Percentiles rank a stretch among this genome's conserved stretches.
These are phyloP conservation scores for Cenchrus purpureus DNA, from an alignment of 176 grass and related monocot species.

Conservation along the genomic window DNA sequence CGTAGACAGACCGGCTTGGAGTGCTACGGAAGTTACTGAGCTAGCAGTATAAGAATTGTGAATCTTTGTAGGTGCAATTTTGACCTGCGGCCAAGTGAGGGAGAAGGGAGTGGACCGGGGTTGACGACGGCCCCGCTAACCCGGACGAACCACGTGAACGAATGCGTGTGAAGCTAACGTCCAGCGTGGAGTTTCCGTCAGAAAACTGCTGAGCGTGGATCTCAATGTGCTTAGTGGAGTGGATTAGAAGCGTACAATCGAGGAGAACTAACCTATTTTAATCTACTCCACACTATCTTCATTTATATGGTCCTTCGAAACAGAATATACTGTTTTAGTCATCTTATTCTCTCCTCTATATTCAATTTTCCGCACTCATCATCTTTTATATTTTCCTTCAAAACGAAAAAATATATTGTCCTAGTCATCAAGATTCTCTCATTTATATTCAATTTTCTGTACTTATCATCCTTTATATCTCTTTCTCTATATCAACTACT, in stretches of 20 bases:
- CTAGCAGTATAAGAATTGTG: not conserved
- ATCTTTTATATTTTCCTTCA: no score
- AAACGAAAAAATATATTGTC: no score
- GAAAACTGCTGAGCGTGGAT: constrained; percentile 28
- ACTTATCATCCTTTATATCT: no score
- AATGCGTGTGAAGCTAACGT: not conserved
- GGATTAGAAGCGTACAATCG: not conserved
- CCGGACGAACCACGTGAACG: constrained; percentile 16
- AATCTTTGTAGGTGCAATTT: not conserved
- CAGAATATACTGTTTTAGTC: no score
- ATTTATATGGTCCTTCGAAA: no score
- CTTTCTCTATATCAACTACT: no score
- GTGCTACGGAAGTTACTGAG: constrained; percentile 16
- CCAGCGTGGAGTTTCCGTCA: constrained; percentile 26
- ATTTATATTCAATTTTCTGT: no score
- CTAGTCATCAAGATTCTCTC: no score
- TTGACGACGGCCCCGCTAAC: constrained; percentile 39
- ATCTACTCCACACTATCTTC: not conserved
- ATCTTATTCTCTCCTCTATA: no score
- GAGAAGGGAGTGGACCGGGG: constrained; percentile 24
- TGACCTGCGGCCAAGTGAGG: not conserved
- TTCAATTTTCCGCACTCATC: no score
- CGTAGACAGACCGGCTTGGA: constrained; percentile 37
- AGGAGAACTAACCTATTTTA: not conserved
- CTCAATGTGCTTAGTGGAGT: constrained; percentile 37